Base-by-base conservation (phyloP, 495 filamentous ascomycete genomes). In the Talaromyces nanjingensis region DNA sequence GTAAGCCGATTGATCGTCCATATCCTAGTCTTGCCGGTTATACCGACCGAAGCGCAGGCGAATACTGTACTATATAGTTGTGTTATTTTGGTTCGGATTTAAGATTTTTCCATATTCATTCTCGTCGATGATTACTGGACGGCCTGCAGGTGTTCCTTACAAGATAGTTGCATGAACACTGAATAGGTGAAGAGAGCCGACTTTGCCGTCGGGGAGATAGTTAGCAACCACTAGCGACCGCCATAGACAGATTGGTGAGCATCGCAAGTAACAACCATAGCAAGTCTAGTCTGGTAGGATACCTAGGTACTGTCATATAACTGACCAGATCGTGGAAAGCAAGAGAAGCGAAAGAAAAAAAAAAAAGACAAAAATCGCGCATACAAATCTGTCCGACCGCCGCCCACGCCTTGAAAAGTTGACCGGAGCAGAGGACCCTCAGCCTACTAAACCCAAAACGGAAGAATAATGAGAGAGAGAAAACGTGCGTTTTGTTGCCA, bases 321-420 rank as follows among this genome's bases (percentile, higher is more conserved):
- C 25, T 29, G 31, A 20, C 14, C 11, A 16, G 54, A n/a, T 27
- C 54, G 18, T 59, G n/a, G 52, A 31, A 59, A 18, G 29, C 29
- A 6, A 37, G 3, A 22, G 57, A 59, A 33, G 18, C 14, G 14
- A 42, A 3, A 11, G 24, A 8, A 24, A 31, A 57, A 20, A 57
- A 20, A 57, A 25, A 31, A 14, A 31, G 11, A 33, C 14, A 60
- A 60, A 60, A 60, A 60, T 60, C 59, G 59, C 59, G 59, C 59
- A 60, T 60, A 60, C 59, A 60, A 60, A 60, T 25, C 7, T 60
- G 58, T 60, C 58, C 58, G 58, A 60, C 58, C 58, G 58, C 58
- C 18, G 18, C 8, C 29, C 29, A 20, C 49, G 22, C 18, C 22
- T 25, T 8, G 45, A 49, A 49, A 49, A 55, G 52, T 55, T 55